Percentiles rank a stretch among this genome's conserved stretches.
Evolutionary conservation across 805 yeast species (phyloP).

Genomic region (Kluyveromyces lactis): DNA sequence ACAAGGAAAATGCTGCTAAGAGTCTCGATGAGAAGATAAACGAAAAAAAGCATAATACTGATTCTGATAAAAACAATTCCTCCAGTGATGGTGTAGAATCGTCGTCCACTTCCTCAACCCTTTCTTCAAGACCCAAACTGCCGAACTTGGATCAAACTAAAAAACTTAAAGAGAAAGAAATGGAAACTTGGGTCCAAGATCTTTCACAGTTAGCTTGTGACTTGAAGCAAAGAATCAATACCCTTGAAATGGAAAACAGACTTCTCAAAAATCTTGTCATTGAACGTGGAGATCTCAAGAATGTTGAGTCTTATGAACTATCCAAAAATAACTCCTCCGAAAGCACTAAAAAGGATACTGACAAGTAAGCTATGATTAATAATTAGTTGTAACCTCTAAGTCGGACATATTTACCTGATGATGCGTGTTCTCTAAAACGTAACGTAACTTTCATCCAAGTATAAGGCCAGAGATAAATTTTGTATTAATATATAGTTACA

Average conservation of each 20-base stretch:
- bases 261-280: constrained; percentile 75
- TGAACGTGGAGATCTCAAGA: constrained; percentile 58
- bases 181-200: constrained; percentile 70
- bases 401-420: no score
- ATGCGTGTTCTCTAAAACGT: no score
- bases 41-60: no score
- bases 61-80: no score
- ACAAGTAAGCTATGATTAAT: background rate
- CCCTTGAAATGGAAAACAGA: constrained; percentile 88
- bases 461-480: no score
- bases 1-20: no score
- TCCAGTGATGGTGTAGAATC: background rate
- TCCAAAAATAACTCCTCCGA: constrained; percentile 31
- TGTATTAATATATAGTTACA: background rate
- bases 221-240: constrained; percentile 68
- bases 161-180: constrained; percentile 84
- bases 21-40: no score
- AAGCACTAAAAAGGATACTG: background rate
- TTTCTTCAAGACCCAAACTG: constrained; percentile 1
- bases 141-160: constrained; percentile 1
- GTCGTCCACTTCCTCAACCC: background rate
- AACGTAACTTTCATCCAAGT: no score
- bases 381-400: no score
- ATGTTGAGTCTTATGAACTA: constrained; percentile 44
- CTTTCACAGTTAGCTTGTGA: constrained; percentile 57